Conservation (phyloP, 768 basidiomycete genomes). For the Podaxis sp. region DNA sequence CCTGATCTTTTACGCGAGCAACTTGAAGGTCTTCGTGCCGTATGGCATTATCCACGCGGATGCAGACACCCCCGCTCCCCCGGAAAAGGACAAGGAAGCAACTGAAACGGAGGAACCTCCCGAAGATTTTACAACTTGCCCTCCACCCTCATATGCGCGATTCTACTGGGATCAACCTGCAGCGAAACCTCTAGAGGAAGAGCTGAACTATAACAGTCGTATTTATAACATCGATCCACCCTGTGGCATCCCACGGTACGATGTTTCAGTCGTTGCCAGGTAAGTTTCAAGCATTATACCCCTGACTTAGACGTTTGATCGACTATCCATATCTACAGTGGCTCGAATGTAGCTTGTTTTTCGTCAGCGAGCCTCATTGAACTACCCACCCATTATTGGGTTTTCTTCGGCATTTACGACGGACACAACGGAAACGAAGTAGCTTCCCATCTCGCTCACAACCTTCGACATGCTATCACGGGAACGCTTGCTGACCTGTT, state of each 20-base stretch:
- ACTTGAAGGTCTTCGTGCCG: neutral
- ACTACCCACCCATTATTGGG: slow-evolving; percentile 23
- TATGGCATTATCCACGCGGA: neutral
- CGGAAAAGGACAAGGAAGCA: neutral
- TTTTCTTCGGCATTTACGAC: slow-evolving; percentile 29
- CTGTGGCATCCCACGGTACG: slow-evolving; percentile 10
- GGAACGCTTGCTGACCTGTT: slow-evolving; percentile 26
- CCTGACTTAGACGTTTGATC: neutral
- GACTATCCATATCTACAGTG: neutral
- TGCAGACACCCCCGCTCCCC: neutral
- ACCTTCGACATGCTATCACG: slow-evolving; percentile 29
- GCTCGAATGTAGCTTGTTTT: neutral
- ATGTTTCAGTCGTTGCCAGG: neutral
- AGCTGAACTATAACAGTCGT: neutral
- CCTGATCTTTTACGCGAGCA: neutral
- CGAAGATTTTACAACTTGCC: neutral
- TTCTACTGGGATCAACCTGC: neutral
- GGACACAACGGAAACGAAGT: slow-evolving; percentile 34
- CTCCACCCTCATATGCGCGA: neutral
- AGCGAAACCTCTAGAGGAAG: neutral
- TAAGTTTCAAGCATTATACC: neutral
- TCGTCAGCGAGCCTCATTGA: slow-evolving; percentile 11
- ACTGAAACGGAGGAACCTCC: neutral
- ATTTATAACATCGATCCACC: neutral
- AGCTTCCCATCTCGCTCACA: slow-evolving; percentile 30